A percentile compares a stretch with the other conserved stretches of the same genome.
Conservation (phyloP, 228 moss, liverwort and hornwort species). For the Sphagnum magellanicum region DNA sequence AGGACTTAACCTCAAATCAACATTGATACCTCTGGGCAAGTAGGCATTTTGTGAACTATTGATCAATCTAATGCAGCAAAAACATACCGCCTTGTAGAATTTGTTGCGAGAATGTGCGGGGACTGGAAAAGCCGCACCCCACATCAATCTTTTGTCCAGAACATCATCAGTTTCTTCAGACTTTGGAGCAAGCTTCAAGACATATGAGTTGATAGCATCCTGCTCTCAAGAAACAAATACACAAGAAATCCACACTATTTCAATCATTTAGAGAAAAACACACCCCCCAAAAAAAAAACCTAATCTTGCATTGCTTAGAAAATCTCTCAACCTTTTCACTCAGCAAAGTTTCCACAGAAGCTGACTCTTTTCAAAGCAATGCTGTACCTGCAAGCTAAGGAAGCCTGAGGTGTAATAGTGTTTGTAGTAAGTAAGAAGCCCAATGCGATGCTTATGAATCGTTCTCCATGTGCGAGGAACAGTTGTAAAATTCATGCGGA, state of each 20-base stretch:
- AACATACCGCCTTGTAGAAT: slow-evolving; percentile 80
- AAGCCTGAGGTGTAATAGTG: slow-evolving; percentile 52
- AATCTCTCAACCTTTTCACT: not conserved
- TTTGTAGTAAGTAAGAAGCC: slow-evolving; percentile 39
- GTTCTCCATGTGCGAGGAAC: slow-evolving; percentile 45
- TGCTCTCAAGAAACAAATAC: slow-evolving; percentile 13
- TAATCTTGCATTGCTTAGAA: too few relatives aligned
- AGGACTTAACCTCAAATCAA: too few relatives aligned
- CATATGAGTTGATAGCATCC: slow-evolving; percentile 86
- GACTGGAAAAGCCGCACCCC: slow-evolving; percentile 93
- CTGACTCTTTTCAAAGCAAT: too few relatives aligned
- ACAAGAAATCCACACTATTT: not conserved
- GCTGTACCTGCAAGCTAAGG: slow-evolving; percentile 45
- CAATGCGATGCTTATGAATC: slow-evolving; percentile 34
- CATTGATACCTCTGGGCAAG: too few relatives aligned
- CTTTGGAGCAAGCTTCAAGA: slow-evolving; percentile 57
- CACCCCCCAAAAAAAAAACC: too few relatives aligned
- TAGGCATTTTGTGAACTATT: too few relatives aligned
- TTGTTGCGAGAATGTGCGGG: slow-evolving; percentile 62
- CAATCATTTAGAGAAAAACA: too few relatives aligned
- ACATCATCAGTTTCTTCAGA: slow-evolving; percentile 26
- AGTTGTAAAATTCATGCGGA: slow-evolving; percentile 58
- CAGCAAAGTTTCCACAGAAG: not conserved
- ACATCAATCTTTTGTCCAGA: slow-evolving; percentile 37
- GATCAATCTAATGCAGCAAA: not conserved